These are phyloP conservation scores for Porodaedalea pini DNA, from an alignment of 1,284 basidiomycete genomes.

Conservation along the genomic window DNA sequence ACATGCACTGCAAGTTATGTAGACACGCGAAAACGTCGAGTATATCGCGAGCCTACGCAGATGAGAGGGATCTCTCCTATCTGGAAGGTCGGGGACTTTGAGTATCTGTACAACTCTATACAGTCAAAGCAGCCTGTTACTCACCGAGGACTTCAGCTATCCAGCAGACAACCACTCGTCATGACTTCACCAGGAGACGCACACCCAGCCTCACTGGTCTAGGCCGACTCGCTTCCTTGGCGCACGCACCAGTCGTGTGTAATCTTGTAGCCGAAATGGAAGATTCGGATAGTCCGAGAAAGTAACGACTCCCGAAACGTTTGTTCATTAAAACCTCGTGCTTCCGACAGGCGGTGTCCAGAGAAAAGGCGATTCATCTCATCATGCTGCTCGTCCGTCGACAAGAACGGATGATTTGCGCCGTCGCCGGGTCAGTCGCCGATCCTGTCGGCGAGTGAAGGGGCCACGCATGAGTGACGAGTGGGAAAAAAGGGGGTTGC, in stretches of 20 bases:
- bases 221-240: background rate
- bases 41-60: background rate
- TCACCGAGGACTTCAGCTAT: background rate
- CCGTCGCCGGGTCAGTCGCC: background rate
- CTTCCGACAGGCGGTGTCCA: background rate
- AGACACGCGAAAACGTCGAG: background rate
- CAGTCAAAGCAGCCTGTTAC: background rate
- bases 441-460: background rate
- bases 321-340: constrained; percentile 1
- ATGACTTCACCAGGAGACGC: background rate
- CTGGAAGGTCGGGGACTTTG: background rate
- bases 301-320: background rate
- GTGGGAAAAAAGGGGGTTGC: background rate
- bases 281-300: background rate
- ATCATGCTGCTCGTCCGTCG: background rate
- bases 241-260: constrained; percentile 1
- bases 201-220: background rate
- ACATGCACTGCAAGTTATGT: background rate
- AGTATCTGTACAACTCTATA: background rate
- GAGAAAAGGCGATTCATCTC: background rate
- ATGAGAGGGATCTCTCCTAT: background rate
- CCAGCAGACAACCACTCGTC: background rate
- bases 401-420: background rate
- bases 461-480: background rate
- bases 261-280: background rate